A percentile compares a stretch with the other conserved stretches of the same genome.
Conservation (phyloP, 2,329 filamentous ascomycete genomes). For the Aspergillus sp. region DNA sequence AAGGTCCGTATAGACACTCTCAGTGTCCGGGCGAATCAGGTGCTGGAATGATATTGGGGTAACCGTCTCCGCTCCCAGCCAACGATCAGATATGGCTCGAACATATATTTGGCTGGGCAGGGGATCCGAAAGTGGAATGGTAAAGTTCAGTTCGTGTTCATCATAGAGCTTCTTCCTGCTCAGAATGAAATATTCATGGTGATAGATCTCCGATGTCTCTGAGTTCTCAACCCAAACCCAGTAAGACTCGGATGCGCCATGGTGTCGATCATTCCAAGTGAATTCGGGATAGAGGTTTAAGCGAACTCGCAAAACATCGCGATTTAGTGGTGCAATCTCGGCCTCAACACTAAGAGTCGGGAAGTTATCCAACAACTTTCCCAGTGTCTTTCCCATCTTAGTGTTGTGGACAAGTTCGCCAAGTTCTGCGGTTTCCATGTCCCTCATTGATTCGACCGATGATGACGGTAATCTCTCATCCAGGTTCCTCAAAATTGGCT, state of each 20-base stretch:
- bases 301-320: conserved; percentile 89
- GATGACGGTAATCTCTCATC: conserved; percentile 73
- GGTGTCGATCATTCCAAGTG: conserved; percentile 87
- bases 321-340: conserved; percentile 91
- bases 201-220: conserved; percentile 95
- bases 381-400: conserved; percentile 78
- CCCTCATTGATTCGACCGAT: conserved; percentile 79
- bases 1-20: conserved; percentile 94
- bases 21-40: conserved; percentile 92
- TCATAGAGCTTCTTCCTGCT: conserved; percentile 87
- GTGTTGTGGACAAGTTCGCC: conserved; percentile 89
- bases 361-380: conserved; percentile 82
- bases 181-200: conserved; percentile 95
- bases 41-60: conserved; percentile 96
- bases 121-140: conserved; percentile 90
- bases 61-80: conserved; percentile 95
- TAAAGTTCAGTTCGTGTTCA: conserved; percentile 97
- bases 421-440: conserved; percentile 92
- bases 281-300: conserved; percentile 87
- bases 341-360: conserved; percentile 87
- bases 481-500: conserved; percentile 77
- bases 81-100: conserved; percentile 88
- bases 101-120: conserved; percentile 96
- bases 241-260: conserved; percentile 93
- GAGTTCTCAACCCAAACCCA: conserved; percentile 99